Percentiles rank a stretch among this genome's conserved stretches.
Conservation (phyloP, 2,329 filamentous ascomycete species). For the Fusarium pilosicola region DNA sequence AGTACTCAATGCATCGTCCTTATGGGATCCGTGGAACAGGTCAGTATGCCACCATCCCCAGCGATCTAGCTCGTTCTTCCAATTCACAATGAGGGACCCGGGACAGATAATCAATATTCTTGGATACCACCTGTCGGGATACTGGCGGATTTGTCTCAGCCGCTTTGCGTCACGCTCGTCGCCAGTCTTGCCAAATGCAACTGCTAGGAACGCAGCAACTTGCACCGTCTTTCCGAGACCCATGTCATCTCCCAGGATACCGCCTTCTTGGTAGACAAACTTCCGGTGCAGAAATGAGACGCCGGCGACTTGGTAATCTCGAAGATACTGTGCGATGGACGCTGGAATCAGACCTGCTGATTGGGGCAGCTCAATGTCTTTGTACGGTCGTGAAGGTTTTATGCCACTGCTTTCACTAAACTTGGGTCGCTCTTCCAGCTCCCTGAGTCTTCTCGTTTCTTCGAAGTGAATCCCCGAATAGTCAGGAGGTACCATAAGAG, state of each 20-base stretch:
- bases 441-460: slow-evolving; percentile 47
- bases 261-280: slow-evolving; percentile 91
- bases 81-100: slow-evolving; percentile 88
- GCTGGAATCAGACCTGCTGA: slow-evolving; percentile 87
- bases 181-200: slow-evolving; percentile 92
- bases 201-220: slow-evolving; percentile 90
- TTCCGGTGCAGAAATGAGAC: slow-evolving; percentile 85
- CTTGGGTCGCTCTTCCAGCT: slow-evolving; percentile 73
- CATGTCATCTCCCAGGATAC: slow-evolving; percentile 96
- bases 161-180: slow-evolving; percentile 86
- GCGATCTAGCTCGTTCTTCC: slow-evolving; percentile 83
- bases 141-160: slow-evolving; percentile 84
- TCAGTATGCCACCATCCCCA: slow-evolving; percentile 98
- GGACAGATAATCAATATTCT: slow-evolving; percentile 88
- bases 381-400: slow-evolving; percentile 74
- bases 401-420: slow-evolving; percentile 66
- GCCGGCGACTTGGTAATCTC: slow-evolving; percentile 90
- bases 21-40: slow-evolving; percentile 75
- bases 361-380: slow-evolving; percentile 78
- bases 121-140: slow-evolving; percentile 74
- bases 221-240: slow-evolving; percentile 97
- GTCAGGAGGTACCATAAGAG: slow-evolving; percentile 79
- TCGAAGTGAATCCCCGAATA: slow-evolving; percentile 80
- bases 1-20: slow-evolving; percentile 76
- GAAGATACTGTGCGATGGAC: slow-evolving; percentile 88